Conservation (phyloP, 371 early-diverging fungal genomes). For the Neoconidiobolus thromboides region DNA sequence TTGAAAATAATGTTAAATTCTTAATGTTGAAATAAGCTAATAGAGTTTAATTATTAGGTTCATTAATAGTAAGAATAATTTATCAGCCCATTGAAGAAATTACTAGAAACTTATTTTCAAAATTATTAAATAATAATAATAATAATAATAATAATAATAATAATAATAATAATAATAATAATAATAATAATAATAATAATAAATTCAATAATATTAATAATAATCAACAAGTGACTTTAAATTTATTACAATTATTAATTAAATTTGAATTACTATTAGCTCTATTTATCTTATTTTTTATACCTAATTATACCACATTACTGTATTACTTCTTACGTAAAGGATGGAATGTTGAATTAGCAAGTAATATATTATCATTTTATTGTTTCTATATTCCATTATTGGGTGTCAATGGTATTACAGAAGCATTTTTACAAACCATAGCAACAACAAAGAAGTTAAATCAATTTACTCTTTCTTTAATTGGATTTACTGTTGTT, state of each 20-base stretch:
- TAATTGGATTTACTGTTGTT: conserved; percentile 51
- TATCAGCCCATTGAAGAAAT: conserved; percentile 91
- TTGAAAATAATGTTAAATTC: background rate
- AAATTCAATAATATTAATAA: no score
- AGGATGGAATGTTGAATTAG: no score
- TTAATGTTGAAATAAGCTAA: background rate
- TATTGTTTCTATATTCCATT: conserved; percentile 83
- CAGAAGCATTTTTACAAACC: conserved; percentile 83
- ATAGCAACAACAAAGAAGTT: conserved; percentile 48
- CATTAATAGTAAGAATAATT: conserved; percentile 69
- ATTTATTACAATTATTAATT: no score
- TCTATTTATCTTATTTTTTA: no score
- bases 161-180: no score
- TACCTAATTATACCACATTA: no score
- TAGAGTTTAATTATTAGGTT: conserved; percentile 26
- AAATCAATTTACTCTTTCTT: conserved; percentile 34
- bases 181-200: no score
- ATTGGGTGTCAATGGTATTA: conserved; percentile 88
- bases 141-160: background rate
- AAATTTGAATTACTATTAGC: no score
- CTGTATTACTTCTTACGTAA: no score
- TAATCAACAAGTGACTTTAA: no score
- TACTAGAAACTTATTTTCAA: conserved; percentile 61
- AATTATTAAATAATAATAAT: conserved; percentile 14
- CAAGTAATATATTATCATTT: conserved; percentile 11